A percentile compares a stretch with the other conserved stretches of the same genome.
Conservation (phyloP, 78 protist genomes). For the Neovahlkampfia damariscottae region DNA sequence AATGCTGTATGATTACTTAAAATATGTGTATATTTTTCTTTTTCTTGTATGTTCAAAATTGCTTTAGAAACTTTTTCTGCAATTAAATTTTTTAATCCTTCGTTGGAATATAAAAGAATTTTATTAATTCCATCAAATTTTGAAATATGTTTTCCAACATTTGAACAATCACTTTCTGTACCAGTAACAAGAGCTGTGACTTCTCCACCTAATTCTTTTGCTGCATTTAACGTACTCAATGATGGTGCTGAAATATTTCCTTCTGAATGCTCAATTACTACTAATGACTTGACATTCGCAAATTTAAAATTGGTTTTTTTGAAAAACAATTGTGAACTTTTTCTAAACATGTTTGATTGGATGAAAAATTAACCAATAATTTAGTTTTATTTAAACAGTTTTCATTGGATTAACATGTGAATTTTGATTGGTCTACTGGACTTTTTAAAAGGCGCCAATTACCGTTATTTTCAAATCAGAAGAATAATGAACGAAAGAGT, state of each 20-base stretch:
- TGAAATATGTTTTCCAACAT: background rate
- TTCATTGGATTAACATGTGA: no score
- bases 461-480: no score
- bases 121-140: background rate
- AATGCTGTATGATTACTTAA: constrained; percentile 53
- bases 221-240: constrained; percentile 22
- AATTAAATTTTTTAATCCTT: constrained; percentile 26
- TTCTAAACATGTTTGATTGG: no score
- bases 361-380: no score
- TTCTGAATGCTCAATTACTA: no score
- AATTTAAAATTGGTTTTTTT: no score
- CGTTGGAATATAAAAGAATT: constrained; percentile 9
- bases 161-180: background rate
- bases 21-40: constrained; percentile 56
- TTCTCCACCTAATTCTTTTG: background rate
- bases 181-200: constrained; percentile 25
- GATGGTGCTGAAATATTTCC: constrained; percentile 5
- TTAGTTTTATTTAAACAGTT: no score
- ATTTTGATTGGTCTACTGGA: no score
- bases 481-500: no score
- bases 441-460: no score
- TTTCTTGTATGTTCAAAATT: constrained; percentile 17
- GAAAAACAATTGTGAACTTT: no score
- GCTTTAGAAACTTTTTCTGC: constrained; percentile 67
- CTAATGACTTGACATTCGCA: no score